Evolutionary conservation across 768 basidiomycete genomes (phyloP), one percentile per base, ranked within the genome.

Genomic region (Ramaria rubella): DNA sequence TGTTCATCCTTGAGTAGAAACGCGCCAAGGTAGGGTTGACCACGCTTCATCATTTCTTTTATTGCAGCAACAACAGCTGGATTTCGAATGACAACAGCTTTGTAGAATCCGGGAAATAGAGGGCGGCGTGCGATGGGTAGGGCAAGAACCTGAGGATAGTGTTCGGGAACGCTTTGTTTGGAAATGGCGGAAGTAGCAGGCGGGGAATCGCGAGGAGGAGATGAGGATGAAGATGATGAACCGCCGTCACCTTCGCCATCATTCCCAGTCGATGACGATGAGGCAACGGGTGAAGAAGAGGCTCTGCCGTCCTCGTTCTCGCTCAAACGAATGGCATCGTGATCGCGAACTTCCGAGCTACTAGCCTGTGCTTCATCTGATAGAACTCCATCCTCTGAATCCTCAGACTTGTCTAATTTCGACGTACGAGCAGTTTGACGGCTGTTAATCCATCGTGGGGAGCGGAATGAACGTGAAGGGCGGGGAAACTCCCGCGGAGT

Each of bases 21-120:
- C 26, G 94, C 95, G 51, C 95, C 95, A 57, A 99, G 81, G 70
- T 99, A 98, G 0, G 94, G 94, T 68, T 97, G 95, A 0, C 94
- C 94, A 42, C 92, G 91, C 63, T 87, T 87, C 81, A 95, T 90
- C 83, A 95, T 90, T 67, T 96, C 94, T 72, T 93, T 90, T 67
- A 99, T 89, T 14, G 94, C 92, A 7, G 85, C 82, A 36, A 97
- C 93, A 30, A 99, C 95, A 0, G 83, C 79, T 0, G 92, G 91
- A 62, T 97, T 90, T 21, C 86, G 82, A 51, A 99, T 80, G 57
- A 97, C 93, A 49, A 98, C 94, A 2, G 94, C 95, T 69, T 97
- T 96, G 79, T 97, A 97, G 71, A 97, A 96, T 29, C 94, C 93
- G 4, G 95, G 95, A 74, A 97, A 97, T 45, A 97, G 84, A 1